These are phyloP conservation scores for Pseudoperonospora humuli DNA, from an alignment of 352 stramenopile species.

Conservation along the genomic window DNA sequence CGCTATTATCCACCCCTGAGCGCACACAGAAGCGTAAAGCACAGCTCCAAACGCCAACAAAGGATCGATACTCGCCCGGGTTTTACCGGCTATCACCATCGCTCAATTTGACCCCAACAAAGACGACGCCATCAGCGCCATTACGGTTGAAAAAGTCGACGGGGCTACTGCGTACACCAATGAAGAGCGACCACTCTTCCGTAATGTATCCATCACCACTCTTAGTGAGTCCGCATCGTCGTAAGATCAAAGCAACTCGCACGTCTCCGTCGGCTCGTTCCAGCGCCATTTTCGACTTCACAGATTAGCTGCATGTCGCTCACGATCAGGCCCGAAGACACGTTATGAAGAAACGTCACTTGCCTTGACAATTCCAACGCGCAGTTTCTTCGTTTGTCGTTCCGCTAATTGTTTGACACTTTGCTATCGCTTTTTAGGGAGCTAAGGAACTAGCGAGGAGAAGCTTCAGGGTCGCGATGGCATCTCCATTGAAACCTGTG, in stretches of 20 bases:
- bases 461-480: no score
- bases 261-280: slow-evolving; percentile 1
- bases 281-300: slow-evolving; percentile 26
- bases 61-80: slow-evolving; percentile 4
- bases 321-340: no score
- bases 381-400: no score
- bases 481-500: no score
- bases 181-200: not conserved
- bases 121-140: slow-evolving; percentile 11
- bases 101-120: slow-evolving; percentile 19
- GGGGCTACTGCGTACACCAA: slow-evolving; percentile 4
- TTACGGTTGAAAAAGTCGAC: slow-evolving; percentile 3
- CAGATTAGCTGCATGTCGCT: slow-evolving; percentile 10
- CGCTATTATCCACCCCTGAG: slow-evolving; percentile 8
- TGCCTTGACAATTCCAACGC: no score
- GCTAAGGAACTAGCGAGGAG: no score
- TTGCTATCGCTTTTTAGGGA: no score
- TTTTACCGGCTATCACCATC: slow-evolving; percentile 10
- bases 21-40: slow-evolving; percentile 2
- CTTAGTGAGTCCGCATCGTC: slow-evolving; percentile 10
- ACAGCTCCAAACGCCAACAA: slow-evolving; percentile 16
- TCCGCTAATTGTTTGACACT: no score
- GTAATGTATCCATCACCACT: slow-evolving; percentile 1
- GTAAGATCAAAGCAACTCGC: slow-evolving; percentile 15
- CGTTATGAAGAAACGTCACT: no score